Evolutionary conservation across 73 alveolate genomes (phyloP), one percentile per base, ranked within the genome.

Genomic region (Paramecium bursaria): DNA sequence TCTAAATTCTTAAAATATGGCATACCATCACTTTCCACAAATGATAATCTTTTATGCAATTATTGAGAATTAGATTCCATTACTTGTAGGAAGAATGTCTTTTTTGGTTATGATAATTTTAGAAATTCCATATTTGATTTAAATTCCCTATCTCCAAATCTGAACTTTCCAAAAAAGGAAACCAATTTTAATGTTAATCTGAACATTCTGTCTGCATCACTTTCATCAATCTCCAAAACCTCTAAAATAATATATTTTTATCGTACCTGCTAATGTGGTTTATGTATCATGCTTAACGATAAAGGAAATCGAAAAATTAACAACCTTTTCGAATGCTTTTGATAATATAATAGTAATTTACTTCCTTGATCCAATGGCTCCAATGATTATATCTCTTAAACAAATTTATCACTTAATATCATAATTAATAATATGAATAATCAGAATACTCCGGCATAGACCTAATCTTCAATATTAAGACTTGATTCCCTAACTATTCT

Each of bases 401-500:
- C 33, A 30, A 57, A 57, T 57, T 57, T 57, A 30, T 57, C 76
- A 57, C 76, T 57, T 50, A 57, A 57, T 23, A 57, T 57, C 76
- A 57, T 57, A 6, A 4, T 17, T n/a, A n/a, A n/a, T n/a, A n/a
- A n/a, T n/a, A n/a, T n/a, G n/a, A n/a, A n/a, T n/a, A n/a, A n/a
- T n/a, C n/a, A n/a, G n/a, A n/a, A n/a, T n/a, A n/a, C n/a, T n/a
- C n/a, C n/a, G n/a, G n/a, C n/a, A n/a, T n/a, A n/a, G n/a, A n/a
- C n/a, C n/a, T n/a, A n/a, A n/a, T n/a, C n/a, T n/a, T n/a, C n/a
- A n/a, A n/a, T n/a, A n/a, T n/a, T n/a, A n/a, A n/a, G n/a, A n/a
- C n/a, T 86, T 33, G 51, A 50, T 48, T 90, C 94, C 26, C 94
- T 39, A 51, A 50, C 48, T 25, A 88, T 88, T 85, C 52, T 85